phyloP scores from a whole-genome alignment of 129 eudicot species.

The Flaveria trinervia region DNA sequence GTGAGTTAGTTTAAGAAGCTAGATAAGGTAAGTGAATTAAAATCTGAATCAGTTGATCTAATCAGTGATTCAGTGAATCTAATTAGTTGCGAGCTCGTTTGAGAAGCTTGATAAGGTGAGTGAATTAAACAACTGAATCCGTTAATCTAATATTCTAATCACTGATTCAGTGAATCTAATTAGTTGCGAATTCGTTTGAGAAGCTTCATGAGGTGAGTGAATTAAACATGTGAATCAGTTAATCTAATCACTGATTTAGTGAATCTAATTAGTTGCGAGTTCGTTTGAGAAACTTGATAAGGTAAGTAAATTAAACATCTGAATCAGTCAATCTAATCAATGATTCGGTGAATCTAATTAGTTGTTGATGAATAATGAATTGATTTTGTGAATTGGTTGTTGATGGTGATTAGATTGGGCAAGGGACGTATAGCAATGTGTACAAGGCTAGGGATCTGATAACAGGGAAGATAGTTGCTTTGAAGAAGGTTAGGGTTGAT shows the following conservation, averaged over 20 bases:
- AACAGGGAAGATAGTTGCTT: conserved; percentile 84
- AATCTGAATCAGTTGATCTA: background rate
- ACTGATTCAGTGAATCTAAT: too few species aligned
- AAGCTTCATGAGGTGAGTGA: conserved; percentile 46
- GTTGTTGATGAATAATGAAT: background rate
- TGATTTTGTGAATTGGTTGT: conserved; percentile 20
- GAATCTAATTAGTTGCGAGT: too few species aligned
- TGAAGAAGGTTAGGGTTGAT: conserved; percentile 90
- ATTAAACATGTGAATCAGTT: too few species aligned
- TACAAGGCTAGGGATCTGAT: conserved; percentile 91
- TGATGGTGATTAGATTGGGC: conserved; percentile 71
- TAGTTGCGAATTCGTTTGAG: conserved; percentile 31
- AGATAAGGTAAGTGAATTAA: conserved; percentile 52
- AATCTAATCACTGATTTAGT: too few species aligned
- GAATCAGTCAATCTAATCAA: too few species aligned
- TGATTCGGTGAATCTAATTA: too few species aligned
- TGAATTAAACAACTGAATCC: background rate
- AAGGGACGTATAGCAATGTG: conserved; percentile 94
- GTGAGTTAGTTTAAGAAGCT: conserved; percentile 47
- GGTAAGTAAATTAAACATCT: too few species aligned
- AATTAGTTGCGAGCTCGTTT: background rate
- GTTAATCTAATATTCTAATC: background rate
- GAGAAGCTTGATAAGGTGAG: conserved; percentile 82
- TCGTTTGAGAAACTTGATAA: too few species aligned
- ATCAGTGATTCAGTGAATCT: too few species aligned